Percentiles rank a stretch among this genome's conserved stretches.
Evolutionary conservation across 305 asterid species (phyloP).

Genomic region (Rubia balearica): DNA sequence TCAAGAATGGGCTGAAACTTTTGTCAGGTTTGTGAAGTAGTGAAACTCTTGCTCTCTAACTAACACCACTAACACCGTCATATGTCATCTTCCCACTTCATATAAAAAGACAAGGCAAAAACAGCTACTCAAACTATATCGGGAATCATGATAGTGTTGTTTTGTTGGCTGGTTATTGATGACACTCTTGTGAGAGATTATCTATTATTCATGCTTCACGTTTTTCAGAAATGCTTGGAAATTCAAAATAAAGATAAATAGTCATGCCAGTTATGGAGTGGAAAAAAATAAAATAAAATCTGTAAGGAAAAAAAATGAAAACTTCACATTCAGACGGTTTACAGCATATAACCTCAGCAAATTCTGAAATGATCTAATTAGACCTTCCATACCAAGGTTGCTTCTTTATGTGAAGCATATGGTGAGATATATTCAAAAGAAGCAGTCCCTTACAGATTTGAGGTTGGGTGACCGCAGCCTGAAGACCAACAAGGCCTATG

Average conservation of each 20-base stretch:
- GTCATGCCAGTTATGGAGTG: constrained; percentile 6
- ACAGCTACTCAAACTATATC: background rate
- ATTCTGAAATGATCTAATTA: constrained; percentile 71
- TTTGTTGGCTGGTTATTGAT: background rate
- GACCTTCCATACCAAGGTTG: constrained; percentile 79
- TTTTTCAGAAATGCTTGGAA: too few species aligned
- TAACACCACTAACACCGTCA: background rate
- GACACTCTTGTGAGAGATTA: background rate
- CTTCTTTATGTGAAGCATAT: constrained; percentile 84
- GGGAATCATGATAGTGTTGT: background rate
- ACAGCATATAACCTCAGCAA: constrained; percentile 49
- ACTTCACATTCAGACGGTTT: background rate
- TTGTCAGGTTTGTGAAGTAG: constrained; percentile 59
- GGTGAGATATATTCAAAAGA: constrained; percentile 77
- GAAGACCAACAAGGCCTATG: constrained; percentile 95
- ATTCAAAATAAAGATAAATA: too few species aligned
- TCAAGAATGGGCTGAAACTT: constrained; percentile 97
- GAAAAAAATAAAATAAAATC: background rate
- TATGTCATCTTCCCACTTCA: constrained; percentile 1
- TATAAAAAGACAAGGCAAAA: background rate
- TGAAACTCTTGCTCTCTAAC: background rate
- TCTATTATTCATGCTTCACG: background rate
- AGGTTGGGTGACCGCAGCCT: constrained; percentile 74
- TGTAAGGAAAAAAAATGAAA: background rate
- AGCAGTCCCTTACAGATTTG: constrained; percentile 66